Evolutionary conservation across 768 basidiomycete species (phyloP).

Genomic region (Rhizopogon roseolus): DNA sequence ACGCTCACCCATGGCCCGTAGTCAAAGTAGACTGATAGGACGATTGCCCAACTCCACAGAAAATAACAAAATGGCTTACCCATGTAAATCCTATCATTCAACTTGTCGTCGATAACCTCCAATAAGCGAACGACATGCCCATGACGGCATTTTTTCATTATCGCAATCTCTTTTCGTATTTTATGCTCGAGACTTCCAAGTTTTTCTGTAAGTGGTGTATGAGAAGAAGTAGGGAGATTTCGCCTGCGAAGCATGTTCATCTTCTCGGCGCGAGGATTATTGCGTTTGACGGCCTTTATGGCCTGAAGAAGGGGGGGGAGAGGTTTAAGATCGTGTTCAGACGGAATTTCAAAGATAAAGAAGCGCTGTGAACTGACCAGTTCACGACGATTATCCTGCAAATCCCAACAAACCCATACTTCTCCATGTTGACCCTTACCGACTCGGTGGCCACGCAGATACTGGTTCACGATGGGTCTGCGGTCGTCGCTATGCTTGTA

Average conservation of each 20-base stretch:
- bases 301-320: constrained; percentile 44
- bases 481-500: constrained; percentile 34
- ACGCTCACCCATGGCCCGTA: constrained; percentile 23
- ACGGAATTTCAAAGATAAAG: not conserved
- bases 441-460: constrained; percentile 68
- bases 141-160: constrained; percentile 96
- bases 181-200: constrained; percentile 74
- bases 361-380: constrained; percentile 30
- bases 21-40: constrained; percentile 16
- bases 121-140: constrained; percentile 85
- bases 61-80: constrained; percentile 48
- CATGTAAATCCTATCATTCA: constrained; percentile 88
- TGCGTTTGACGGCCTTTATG: constrained; percentile 73
- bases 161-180: constrained; percentile 91
- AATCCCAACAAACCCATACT: constrained; percentile 71
- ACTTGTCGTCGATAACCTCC: constrained; percentile 93
- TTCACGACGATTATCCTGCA: constrained; percentile 42
- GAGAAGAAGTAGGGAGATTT: constrained; percentile 36
- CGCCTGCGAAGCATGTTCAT: constrained; percentile 50
- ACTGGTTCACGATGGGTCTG: constrained; percentile 76
- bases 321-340: constrained; percentile 1
- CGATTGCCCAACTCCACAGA: constrained; percentile 10
- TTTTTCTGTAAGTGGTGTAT: constrained; percentile 59
- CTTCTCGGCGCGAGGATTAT: constrained; percentile 66
- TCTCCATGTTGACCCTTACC: constrained; percentile 90